Evolutionary conservation across 148 eudicot species (phyloP).

Genomic region (Rhododendron vialii): DNA sequence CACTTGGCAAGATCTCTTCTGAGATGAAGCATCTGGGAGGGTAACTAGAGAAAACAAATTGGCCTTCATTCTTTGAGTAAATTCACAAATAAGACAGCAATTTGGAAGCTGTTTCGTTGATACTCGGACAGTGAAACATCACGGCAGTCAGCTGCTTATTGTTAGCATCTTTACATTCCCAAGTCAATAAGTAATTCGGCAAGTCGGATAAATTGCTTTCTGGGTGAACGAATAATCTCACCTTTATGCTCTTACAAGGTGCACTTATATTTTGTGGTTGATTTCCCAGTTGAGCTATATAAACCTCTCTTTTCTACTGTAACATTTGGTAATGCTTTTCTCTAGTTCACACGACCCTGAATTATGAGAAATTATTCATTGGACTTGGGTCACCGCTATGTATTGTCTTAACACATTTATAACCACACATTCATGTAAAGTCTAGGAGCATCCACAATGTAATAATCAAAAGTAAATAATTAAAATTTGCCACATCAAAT

Average conservation of each 20-base stretch:
- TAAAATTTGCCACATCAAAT: no score
- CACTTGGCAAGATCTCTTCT: conserved; percentile 69
- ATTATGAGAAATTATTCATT: no score
- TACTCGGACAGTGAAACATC: background rate
- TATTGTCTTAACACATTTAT: background rate
- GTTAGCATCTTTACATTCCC: background rate
- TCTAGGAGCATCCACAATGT: no score
- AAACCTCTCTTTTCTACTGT: background rate
- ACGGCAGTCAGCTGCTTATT: background rate
- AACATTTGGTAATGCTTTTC: background rate
- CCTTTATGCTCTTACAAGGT: background rate
- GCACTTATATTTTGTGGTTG: background rate
- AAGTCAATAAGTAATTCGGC: no score
- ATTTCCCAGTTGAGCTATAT: background rate
- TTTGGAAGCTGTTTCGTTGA: no score
- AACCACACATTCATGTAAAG: no score
- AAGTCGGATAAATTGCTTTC: no score
- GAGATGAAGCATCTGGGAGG: conserved; percentile 27
- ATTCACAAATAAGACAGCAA: background rate
- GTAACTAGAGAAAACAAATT: background rate
- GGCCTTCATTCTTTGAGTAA: background rate
- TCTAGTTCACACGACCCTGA: no score
- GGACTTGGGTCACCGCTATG: background rate
- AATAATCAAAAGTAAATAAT: no score
- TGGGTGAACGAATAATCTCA: no score